Percentiles rank a stretch among this genome's conserved stretches.
phyloP scores from a whole-genome alignment of 306 rosid genomes.

The Vicia villosa region DNA sequence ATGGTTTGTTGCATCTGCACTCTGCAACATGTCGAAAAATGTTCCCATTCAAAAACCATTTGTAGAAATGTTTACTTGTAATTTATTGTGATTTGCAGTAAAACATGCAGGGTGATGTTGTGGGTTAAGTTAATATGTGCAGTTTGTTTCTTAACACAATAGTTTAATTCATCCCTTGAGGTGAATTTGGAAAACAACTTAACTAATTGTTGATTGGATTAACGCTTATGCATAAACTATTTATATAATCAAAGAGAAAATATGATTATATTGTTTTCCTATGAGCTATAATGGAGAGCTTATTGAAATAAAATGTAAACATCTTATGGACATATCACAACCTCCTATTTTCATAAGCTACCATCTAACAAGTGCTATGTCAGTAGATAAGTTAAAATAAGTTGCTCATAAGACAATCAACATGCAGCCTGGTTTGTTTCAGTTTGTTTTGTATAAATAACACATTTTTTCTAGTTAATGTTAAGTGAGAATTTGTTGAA shows the following conservation, averaged over 20 bases:
- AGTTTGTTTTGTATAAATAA: constrained; percentile 29
- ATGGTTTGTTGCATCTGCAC: constrained; percentile 27
- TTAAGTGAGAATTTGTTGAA: constrained; percentile 21
- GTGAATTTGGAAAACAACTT: constrained; percentile 15
- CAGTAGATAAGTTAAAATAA: background rate
- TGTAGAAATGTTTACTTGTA: constrained; percentile 6
- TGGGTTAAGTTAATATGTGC: constrained; percentile 23
- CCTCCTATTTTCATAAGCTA: no score
- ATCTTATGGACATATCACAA: no score
- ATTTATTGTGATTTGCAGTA: constrained; percentile 28
- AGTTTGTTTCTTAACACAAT: constrained; percentile 2
- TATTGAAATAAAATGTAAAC: no score
- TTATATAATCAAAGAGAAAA: no score
- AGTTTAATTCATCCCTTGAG: constrained; percentile 4
- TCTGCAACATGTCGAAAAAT: background rate
- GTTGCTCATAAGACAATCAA: background rate
- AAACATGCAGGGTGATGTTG: constrained; percentile 22
- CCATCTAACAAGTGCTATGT: background rate
- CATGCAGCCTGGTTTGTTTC: constrained; percentile 29
- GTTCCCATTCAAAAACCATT: constrained; percentile 6
- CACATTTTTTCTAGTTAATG: constrained; percentile 28
- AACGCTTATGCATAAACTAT: no score
- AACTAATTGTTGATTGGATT: no score
- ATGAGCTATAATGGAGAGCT: no score
- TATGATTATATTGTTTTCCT: no score